These are phyloP conservation scores for Oryza glaberrima DNA, from an alignment of 176 grass and related monocot genomes.

Conservation along the genomic window DNA sequence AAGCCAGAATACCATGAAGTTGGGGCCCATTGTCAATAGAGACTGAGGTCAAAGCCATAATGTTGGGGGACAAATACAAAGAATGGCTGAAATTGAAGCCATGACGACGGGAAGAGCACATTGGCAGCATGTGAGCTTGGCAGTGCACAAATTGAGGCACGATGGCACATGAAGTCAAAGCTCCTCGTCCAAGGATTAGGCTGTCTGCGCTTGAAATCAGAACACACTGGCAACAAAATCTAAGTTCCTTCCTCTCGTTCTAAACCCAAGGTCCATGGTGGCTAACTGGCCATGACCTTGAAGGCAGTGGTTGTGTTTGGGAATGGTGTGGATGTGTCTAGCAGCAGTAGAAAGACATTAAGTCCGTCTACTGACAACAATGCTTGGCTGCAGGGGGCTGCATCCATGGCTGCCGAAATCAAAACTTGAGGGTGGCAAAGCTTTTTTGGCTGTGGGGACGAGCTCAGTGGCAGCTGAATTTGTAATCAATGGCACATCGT, in stretches of 20 bases:
- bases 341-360: not conserved
- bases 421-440: not conserved
- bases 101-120: not conserved
- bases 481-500: not conserved
- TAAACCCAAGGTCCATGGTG: not conserved
- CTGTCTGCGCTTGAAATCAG: not conserved
- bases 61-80: not conserved
- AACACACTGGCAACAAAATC: not conserved
- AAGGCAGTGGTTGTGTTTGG: not conserved
- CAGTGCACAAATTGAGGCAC: too few relatives aligned
- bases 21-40: not conserved
- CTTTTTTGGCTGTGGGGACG: not conserved
- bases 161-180: not conserved
- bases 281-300: not conserved
- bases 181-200: not conserved
- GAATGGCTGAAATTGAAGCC: not conserved
- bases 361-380: not conserved
- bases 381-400: not conserved
- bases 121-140: too few relatives aligned
- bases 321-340: not conserved
- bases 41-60: not conserved
- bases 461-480: not conserved
- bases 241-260: not conserved
- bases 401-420: not conserved
- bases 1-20: not conserved